Conservation (phyloP, 345 rosid species). For the Citrus australasica region DNA sequence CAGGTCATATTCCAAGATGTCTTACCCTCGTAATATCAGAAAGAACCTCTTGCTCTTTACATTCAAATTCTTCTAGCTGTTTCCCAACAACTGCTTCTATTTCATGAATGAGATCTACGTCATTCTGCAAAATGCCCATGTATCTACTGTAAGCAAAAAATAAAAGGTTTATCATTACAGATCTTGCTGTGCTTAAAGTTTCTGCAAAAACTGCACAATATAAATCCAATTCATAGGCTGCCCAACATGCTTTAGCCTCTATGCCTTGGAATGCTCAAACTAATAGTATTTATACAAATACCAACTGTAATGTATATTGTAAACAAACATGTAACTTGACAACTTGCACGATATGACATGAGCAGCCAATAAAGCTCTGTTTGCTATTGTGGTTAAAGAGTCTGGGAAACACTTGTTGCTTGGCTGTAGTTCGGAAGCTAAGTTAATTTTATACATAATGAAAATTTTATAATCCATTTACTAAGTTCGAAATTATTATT, state of each 20-base stretch:
- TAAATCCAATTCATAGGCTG: neutral
- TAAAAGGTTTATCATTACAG: neutral
- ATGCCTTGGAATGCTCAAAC: neutral
- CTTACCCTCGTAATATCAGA: conserved; percentile 67
- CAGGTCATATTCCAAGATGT: neutral
- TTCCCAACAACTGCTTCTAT: conserved; percentile 74
- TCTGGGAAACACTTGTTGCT: too few relatives aligned
- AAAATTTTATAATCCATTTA: too few relatives aligned
- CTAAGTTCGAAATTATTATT: too few relatives aligned
- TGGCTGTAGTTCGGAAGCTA: too few relatives aligned
- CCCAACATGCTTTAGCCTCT: too few relatives aligned
- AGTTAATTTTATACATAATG: too few relatives aligned
- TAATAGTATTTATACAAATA: neutral
- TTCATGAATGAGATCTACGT: conserved; percentile 65
- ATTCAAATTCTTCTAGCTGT: conserved; percentile 58
- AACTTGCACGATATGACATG: too few relatives aligned
- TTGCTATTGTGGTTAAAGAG: too few relatives aligned
- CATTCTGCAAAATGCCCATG: conserved; percentile 50
- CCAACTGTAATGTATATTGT: neutral
- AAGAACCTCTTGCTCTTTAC: conserved; percentile 74
- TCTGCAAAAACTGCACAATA: neutral
- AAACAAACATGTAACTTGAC: neutral
- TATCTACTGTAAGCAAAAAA: conserved; percentile 14
- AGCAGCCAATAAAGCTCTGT: too few relatives aligned
- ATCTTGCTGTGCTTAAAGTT: neutral